Percentiles rank a stretch among this genome's conserved stretches.
Conservation (phyloP, 345 rosid genomes). For the Gossypium thurberi region DNA sequence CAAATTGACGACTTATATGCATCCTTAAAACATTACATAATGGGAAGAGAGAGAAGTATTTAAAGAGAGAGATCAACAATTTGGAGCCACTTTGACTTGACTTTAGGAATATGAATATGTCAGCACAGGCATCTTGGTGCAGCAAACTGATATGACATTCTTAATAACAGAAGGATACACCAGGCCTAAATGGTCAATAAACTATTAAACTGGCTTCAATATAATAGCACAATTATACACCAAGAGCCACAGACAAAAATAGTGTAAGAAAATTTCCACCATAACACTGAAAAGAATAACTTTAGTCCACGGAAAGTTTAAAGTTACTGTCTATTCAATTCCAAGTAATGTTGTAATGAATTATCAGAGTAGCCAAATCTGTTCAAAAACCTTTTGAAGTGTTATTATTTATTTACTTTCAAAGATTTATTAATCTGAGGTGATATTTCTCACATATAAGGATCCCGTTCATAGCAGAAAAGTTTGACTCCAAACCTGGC, state of each 20-base stretch:
- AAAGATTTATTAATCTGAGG: background rate
- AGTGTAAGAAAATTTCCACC: background rate
- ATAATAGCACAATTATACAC: background rate
- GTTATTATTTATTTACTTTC: background rate
- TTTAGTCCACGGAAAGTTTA: background rate
- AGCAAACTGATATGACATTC: background rate
- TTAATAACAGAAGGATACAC: background rate
- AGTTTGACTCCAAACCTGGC: background rate
- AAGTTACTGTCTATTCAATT: background rate
- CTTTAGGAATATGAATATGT: background rate
- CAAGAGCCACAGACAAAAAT: background rate
- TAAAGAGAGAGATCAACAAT: background rate
- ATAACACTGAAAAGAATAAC: background rate
- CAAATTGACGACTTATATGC: background rate
- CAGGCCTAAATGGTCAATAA: background rate
- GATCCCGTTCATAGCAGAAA: background rate
- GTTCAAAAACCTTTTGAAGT: background rate
- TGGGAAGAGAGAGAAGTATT: background rate
- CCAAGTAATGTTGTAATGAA: background rate
- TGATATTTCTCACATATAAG: background rate
- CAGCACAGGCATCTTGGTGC: background rate
- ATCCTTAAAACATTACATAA: background rate
- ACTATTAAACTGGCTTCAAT: background rate
- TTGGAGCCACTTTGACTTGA: background rate
- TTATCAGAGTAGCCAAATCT: background rate